Conservation (phyloP, 371 early-diverging fungal species). For the Entomophthora muscae region DNA sequence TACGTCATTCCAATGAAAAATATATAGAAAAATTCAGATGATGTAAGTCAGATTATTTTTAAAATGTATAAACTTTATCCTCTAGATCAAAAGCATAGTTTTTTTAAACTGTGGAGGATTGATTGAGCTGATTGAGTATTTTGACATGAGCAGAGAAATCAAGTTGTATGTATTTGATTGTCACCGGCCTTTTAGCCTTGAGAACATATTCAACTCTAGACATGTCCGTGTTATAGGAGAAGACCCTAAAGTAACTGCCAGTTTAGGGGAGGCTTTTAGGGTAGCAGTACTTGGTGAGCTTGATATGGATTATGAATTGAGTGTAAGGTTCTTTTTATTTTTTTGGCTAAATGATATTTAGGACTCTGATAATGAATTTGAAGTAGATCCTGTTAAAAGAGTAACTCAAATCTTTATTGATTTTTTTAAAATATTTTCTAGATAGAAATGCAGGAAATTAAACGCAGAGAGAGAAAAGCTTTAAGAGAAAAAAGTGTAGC, state of each 20-base stretch:
- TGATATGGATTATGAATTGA: slow-evolving; percentile 3
- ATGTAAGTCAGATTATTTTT: background rate
- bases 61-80: background rate
- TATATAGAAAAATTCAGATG: background rate
- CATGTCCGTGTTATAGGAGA: background rate
- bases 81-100: background rate
- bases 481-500: background rate
- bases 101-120: slow-evolving; percentile 1
- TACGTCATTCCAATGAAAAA: background rate
- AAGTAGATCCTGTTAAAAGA: background rate
- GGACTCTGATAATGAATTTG: background rate
- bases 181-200: slow-evolving; percentile 2
- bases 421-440: background rate
- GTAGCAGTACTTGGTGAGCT: background rate
- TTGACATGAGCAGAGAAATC: slow-evolving; percentile 2
- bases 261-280: background rate
- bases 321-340: background rate
- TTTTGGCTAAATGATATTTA: background rate
- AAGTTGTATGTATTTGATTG: background rate
- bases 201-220: background rate
- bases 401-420: background rate
- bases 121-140: background rate
- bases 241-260: background rate
- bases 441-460: background rate
- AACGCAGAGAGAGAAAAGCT: background rate